phyloP scores from a whole-genome alignment of 2,329 filamentous ascomycete genomes.

The Aspergillus sp. region DNA sequence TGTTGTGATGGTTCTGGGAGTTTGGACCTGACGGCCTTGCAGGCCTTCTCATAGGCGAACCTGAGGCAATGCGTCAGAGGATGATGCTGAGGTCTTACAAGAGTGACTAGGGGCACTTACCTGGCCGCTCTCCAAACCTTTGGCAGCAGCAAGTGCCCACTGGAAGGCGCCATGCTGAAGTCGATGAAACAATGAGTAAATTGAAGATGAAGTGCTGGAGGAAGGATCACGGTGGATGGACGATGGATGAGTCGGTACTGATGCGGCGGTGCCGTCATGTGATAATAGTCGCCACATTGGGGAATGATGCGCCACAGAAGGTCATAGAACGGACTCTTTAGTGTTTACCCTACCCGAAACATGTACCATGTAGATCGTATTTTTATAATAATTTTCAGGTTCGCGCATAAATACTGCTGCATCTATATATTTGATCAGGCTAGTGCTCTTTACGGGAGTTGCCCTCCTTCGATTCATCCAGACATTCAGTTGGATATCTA shows the following conservation, averaged over 20 bases:
- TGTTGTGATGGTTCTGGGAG: slow-evolving; percentile 33
- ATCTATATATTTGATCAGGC: too few relatives aligned
- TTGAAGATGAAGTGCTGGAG: slow-evolving; percentile 9
- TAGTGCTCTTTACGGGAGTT: neutral
- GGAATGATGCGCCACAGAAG: too few relatives aligned
- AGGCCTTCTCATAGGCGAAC: slow-evolving; percentile 43
- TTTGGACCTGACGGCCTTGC: slow-evolving; percentile 35
- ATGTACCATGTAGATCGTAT: too few relatives aligned
- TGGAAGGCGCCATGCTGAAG: slow-evolving; percentile 39
- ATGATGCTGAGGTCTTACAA: slow-evolving; percentile 5
- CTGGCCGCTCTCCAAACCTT: slow-evolving; percentile 43
- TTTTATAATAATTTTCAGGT: too few relatives aligned
- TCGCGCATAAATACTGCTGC: too few relatives aligned
- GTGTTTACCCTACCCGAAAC: too few relatives aligned
- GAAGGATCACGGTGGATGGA: slow-evolving; percentile 10
- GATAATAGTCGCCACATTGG: slow-evolving; percentile 9
- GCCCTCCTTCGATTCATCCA: neutral
- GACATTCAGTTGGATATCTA: slow-evolving; percentile 14
- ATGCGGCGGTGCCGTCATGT: slow-evolving; percentile 17
- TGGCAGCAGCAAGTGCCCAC: slow-evolving; percentile 43
- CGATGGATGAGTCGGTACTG: slow-evolving; percentile 7
- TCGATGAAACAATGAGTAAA: slow-evolving; percentile 3
- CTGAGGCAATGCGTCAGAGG: slow-evolving; percentile 24
- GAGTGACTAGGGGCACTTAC: slow-evolving; percentile 22
- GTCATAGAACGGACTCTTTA: too few relatives aligned